A percentile compares a stretch with the other conserved stretches of the same genome.
These are phyloP conservation scores for Neurospora hispaniola DNA, from an alignment of 495 filamentous ascomycete genomes.

Conservation along the genomic window DNA sequence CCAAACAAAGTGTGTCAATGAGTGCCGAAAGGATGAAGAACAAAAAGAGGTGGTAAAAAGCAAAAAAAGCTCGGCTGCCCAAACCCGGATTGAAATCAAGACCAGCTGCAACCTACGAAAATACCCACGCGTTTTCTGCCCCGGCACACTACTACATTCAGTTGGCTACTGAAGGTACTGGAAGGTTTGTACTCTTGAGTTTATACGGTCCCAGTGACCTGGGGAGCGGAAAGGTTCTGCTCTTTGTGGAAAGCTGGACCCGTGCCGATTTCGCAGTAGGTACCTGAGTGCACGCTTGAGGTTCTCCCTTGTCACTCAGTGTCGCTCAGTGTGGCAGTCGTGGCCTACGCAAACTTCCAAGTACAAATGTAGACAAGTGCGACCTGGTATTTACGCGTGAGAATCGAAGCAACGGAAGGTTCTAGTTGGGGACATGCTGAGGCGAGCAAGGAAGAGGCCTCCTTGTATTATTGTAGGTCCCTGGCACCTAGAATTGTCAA, in stretches of 20 bases:
- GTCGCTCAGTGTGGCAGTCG: not conserved
- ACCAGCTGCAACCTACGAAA: not conserved
- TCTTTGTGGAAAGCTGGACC: no score
- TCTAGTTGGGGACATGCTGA: no score
- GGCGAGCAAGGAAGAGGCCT: not conserved
- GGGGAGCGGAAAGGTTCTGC: no score
- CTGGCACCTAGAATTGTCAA: not conserved
- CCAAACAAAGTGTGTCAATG: no score
- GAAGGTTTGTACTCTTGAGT: not conserved
- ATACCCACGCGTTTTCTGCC: not conserved
- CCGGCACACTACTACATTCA: not conserved
- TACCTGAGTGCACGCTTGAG: no score
- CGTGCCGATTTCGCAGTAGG: no score
- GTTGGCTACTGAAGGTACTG: not conserved
- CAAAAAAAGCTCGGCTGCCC: not conserved
- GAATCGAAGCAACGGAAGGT: not conserved
- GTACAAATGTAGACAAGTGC: not conserved
- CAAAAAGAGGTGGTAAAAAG: not conserved
- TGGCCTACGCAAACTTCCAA: not conserved
- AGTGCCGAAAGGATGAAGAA: no score
- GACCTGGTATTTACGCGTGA: not conserved
- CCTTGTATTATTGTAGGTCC: not conserved
- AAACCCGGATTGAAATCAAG: not conserved
- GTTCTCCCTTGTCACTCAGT: no score
- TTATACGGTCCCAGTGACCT: no score